These are phyloP conservation scores for Saturnispora diversa DNA, from an alignment of 805 yeast genomes.

Conservation along the genomic window DNA sequence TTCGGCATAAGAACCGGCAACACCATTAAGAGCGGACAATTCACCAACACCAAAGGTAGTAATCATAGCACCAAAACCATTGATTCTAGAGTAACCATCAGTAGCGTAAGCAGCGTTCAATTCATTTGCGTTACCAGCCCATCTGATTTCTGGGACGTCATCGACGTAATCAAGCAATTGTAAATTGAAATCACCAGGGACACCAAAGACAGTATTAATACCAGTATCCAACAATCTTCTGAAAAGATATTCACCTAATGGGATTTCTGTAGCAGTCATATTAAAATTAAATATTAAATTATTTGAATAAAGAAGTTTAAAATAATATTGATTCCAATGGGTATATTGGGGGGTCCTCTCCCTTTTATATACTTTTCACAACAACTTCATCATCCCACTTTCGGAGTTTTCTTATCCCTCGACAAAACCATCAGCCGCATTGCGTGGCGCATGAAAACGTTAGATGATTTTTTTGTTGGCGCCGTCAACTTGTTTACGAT, in stretches of 20 bases:
- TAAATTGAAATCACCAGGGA: conserved; percentile 78
- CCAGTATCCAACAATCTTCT: conserved; percentile 70
- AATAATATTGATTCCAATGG: too few species aligned
- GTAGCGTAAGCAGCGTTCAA: conserved; percentile 84
- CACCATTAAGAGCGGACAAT: conserved; percentile 73
- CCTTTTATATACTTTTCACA: neutral
- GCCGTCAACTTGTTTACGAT: too few species aligned
- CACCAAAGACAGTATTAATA: conserved; percentile 66
- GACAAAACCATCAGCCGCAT: too few species aligned
- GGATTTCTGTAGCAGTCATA: conserved; percentile 29
- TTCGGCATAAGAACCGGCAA: conserved; percentile 85
- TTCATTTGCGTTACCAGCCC: conserved; percentile 91
- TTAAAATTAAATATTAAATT: too few species aligned
- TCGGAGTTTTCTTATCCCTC: conserved; percentile 2
- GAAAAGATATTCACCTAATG: conserved; percentile 71
- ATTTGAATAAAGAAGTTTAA: too few species aligned
- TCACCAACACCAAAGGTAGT: conserved; percentile 93
- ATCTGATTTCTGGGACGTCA: conserved; percentile 66
- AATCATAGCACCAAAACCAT: conserved; percentile 63
- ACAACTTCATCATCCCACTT: conserved; percentile 6
- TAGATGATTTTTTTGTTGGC: too few species aligned
- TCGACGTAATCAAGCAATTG: conserved; percentile 63
- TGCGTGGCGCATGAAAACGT: too few species aligned
- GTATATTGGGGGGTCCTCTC: too few species aligned
- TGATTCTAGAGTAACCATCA: conserved; percentile 80